These are phyloP conservation scores for Isoetes taiwanensis DNA, from an alignment of 75 land plant genomes.

Conservation along the genomic window DNA sequence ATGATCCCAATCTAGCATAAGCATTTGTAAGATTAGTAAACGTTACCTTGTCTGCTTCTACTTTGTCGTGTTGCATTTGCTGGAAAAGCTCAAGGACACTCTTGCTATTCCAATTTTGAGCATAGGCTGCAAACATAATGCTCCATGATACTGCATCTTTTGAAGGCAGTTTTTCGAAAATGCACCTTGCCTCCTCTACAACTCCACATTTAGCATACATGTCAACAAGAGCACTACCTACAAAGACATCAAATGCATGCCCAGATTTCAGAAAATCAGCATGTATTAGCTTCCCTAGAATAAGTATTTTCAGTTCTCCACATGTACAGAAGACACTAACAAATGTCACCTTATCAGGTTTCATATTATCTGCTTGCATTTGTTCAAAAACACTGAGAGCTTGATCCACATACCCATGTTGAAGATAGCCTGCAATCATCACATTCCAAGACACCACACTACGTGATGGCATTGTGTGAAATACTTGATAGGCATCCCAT, in stretches of 20 bases:
- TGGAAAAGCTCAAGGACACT: too few relatives aligned
- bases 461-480: too few relatives aligned
- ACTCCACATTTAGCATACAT: conserved; percentile 28
- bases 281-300: conserved; percentile 18
- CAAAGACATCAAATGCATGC: conserved; percentile 8
- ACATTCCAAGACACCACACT: conserved; percentile 34
- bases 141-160: too few relatives aligned
- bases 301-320: conserved; percentile 19
- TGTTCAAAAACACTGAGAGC: conserved; percentile 9
- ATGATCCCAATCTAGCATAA: too few relatives aligned
- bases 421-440: conserved; percentile 24
- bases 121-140: too few relatives aligned
- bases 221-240: conserved; percentile 23
- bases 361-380: conserved; percentile 11
- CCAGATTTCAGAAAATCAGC: conserved; percentile 24
- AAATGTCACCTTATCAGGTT: conserved; percentile 23
- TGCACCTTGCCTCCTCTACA: conserved; percentile 17
- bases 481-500: too few relatives aligned
- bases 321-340: conserved; percentile 22
- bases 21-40: too few relatives aligned
- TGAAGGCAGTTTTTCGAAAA: too few relatives aligned
- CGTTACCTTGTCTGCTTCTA: too few relatives aligned
- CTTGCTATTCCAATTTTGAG: too few relatives aligned
- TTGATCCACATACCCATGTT: conserved; percentile 13
- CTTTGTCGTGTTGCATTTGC: too few relatives aligned